Base-by-base conservation (phyloP, 345 rosid genomes). In the Boechera divaricarpa region DNA sequence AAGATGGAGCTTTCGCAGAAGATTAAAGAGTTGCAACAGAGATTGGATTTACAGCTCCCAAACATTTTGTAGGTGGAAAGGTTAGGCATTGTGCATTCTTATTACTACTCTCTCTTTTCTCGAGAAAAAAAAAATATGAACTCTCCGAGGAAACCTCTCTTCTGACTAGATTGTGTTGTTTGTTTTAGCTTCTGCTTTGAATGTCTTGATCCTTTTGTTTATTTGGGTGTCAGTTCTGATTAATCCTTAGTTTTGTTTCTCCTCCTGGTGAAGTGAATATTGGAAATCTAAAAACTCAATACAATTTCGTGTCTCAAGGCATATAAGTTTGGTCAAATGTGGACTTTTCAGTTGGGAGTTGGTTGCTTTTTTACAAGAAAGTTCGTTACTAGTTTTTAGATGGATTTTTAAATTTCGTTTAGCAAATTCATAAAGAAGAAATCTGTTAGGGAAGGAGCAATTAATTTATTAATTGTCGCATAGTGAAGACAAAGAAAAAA, bases 1-100 rank as follows among this genome's bases (percentile, higher is more conserved):
- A 95, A 91, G 73, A 41, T 82, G 0, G 98, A 95, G 87, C 93
- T 92, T 26, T 83, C 93, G 4, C 28, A 85, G 85, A 92, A 89
- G 87, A 55, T 95, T 4, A 88, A 80, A 82, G 97, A 92, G 82
- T 62, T 95, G 88, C 96, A 89, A 83, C 87, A 82, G 74, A 91
- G 96, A 87, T 75, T n/a, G n/a, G n/a, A n/a, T n/a, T n/a, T n/a
- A n/a, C n/a, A n/a, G n/a, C n/a, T n/a, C n/a, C n/a, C n/a, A 16
- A 83, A 84, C 77, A 91, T 95, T 81, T 92, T 92, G 89, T 95
- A 95, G 98, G 84, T 79, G 21, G n/a, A 44, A 63, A 57, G 61
- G 72, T 82, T 82, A 70, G 87, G 78, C 64, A 76, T 64, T 91
- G 96, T 91, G 92, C 78, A 93, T 86, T 90, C 87, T 87, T 86